Evolutionary conservation across 345 rosid species (phyloP), one percentile per base, ranked within the genome.

Genomic region (Bruguiera gymnorhiza): DNA sequence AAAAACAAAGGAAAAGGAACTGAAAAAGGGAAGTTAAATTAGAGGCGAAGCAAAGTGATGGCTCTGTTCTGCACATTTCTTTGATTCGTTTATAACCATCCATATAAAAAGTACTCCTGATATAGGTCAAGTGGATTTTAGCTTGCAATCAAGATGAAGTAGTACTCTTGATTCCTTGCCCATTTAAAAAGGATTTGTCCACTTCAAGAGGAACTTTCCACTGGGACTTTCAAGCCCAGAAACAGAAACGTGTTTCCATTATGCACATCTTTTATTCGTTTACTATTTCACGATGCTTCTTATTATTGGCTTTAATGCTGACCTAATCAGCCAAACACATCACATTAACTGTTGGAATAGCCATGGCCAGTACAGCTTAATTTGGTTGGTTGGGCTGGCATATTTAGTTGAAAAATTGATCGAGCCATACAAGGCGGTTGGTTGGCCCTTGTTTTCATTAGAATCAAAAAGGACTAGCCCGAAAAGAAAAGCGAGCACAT

Each of bases 271-370:
- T 31, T 9, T 48, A 30, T 57, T 43, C 26, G 5, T 1, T 57
- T 58, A 57, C 64, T 65, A 58, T 39, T 63, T 43, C 32, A 57
- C 13, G 75, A 57, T 48, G 75, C 53, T 72, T 46, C 59, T 24
- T 15, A 43, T 48, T 43, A 13, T 65, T 29, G 54, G 29, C 21
- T 48, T 57, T 23, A 71, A 10, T 10, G 63, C 58, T 57, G 63
- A 64, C 51, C 58, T 46, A 46, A 65, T 65, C 19, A 57, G 48
- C 62, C 60, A 53, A 39, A 54, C 36, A 53, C 16, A 23, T 27
- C 11, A 13, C 24, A 34, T 0, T 34, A 13, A 61, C 66, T 52
- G 58, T 6, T 21, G 26, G 64, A 48, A 29, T 20, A 10, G 19
- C 36, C 43, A 21, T 32, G 19, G 61, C 53, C 39, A 34, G 26